phyloP scores from a whole-genome alignment of 2,329 filamentous ascomycete genomes.

The Alternaria sp. region DNA sequence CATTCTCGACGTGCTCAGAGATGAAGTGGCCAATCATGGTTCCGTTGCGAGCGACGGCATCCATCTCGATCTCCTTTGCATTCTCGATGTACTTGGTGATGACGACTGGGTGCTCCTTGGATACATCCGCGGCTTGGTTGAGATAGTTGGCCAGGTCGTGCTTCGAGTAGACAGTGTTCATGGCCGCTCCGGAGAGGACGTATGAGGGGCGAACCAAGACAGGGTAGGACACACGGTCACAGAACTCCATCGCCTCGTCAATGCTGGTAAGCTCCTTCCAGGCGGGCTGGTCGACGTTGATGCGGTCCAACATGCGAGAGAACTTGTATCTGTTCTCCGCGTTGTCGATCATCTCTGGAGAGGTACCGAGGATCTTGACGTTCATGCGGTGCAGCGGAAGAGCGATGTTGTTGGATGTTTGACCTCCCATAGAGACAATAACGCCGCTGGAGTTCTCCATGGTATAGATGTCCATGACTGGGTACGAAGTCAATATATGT shows the following conservation, averaged over 20 bases:
- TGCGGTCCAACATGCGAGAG: slow-evolving; percentile 94
- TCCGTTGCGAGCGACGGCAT: slow-evolving; percentile 90
- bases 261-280: slow-evolving; percentile 99
- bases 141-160: slow-evolving; percentile 89
- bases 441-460: slow-evolving; percentile 83
- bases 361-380: slow-evolving; percentile 92
- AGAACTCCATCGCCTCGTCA: slow-evolving; percentile 86
- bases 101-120: slow-evolving; percentile 92
- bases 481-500: too few relatives aligned
- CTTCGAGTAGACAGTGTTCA: slow-evolving; percentile 99
- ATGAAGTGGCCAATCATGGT: slow-evolving; percentile 94
- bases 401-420: slow-evolving; percentile 97
- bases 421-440: slow-evolving; percentile 93
- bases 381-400: slow-evolving; percentile 86
- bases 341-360: slow-evolving; percentile 97
- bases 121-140: slow-evolving; percentile 89
- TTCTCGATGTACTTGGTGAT: slow-evolving; percentile 99
- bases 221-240: slow-evolving; percentile 86
- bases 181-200: slow-evolving; percentile 93
- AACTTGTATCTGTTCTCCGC: slow-evolving; percentile 99
- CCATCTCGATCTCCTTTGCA: slow-evolving; percentile 99
- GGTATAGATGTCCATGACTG: slow-evolving; percentile 70
- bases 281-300: slow-evolving; percentile 91
- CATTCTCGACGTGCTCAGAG: slow-evolving; percentile 98
- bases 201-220: slow-evolving; percentile 96